These are phyloP conservation scores for Drechslerella coelobrocha DNA, from an alignment of 2,329 filamentous ascomycete genomes.

Conservation along the genomic window DNA sequence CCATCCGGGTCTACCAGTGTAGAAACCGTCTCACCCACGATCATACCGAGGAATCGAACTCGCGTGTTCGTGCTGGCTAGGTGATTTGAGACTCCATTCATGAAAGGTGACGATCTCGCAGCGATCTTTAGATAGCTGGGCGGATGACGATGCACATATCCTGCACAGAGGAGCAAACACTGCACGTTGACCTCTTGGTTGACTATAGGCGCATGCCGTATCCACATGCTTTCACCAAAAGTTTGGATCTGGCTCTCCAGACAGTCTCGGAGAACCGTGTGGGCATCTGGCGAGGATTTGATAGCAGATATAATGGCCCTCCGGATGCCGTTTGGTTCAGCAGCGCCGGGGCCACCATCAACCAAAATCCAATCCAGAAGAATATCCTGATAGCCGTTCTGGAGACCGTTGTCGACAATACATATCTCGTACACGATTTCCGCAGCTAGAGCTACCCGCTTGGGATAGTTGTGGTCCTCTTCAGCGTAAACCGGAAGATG, in stretches of 20 bases:
- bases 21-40: constrained; percentile 77
- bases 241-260: constrained; percentile 38
- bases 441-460: constrained; percentile 23
- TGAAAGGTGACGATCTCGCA: constrained; percentile 74
- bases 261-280: constrained; percentile 35
- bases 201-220: constrained; percentile 80
- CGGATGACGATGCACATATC: constrained; percentile 73
- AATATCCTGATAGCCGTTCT: constrained; percentile 61
- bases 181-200: constrained; percentile 90
- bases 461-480: constrained; percentile 38
- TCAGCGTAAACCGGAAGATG: constrained; percentile 58
- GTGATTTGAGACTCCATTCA: constrained; percentile 82
- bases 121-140: constrained; percentile 72
- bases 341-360: constrained; percentile 70
- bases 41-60: constrained; percentile 84
- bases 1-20: constrained; percentile 67
- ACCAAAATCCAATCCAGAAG: constrained; percentile 71
- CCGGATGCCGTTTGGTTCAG: constrained; percentile 70
- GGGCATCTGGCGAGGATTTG: constrained; percentile 61
- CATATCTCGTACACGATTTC: constrained; percentile 44
- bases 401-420: constrained; percentile 30
- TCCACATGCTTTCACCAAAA: constrained; percentile 86
- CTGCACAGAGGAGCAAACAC: constrained; percentile 76
- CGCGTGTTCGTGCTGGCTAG: constrained; percentile 76
- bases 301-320: constrained; percentile 70